These are phyloP conservation scores for Colletotrichum sp. DNA, from an alignment of 2,329 filamentous ascomycete genomes.

Conservation along the genomic window DNA sequence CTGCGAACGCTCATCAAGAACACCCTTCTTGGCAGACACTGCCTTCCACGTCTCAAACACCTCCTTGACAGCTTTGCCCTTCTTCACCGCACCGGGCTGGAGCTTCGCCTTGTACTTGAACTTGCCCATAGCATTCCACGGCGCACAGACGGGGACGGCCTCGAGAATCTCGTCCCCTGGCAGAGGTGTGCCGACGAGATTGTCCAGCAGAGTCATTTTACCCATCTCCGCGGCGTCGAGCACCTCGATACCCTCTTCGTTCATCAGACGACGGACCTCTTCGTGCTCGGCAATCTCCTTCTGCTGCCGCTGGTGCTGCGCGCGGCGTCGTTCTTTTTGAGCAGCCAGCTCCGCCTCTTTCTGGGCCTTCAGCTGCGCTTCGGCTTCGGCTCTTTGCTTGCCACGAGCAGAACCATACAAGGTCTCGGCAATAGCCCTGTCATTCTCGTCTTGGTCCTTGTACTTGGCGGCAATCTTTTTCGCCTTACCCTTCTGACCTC, in stretches of 20 bases:
- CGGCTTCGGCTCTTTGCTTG: conserved; percentile 71
- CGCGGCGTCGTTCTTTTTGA: conserved; percentile 75
- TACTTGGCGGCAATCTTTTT: conserved; percentile 93
- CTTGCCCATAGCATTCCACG: conserved; percentile 66
- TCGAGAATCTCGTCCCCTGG: conserved; percentile 84
- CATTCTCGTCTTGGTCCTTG: conserved; percentile 92
- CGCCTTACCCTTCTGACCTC: conserved; percentile 81
- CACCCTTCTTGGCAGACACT: conserved; percentile 63
- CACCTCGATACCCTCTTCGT: conserved; percentile 63
- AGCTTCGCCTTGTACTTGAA: conserved; percentile 96
- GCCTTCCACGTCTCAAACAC: conserved; percentile 82
- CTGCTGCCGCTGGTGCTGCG: conserved; percentile 81
- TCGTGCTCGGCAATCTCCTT: conserved; percentile 80
- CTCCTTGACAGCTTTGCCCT: conserved; percentile 92
- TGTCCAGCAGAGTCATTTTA: conserved; percentile 64
- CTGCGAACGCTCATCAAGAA: conserved; percentile 63
- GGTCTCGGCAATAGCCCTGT: conserved; percentile 80
- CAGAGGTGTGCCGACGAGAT: conserved; percentile 77
- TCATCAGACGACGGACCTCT: conserved; percentile 65
- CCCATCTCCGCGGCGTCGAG: conserved; percentile 65
- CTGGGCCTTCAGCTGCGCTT: conserved; percentile 69
- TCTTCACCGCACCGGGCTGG: conserved; percentile 88
- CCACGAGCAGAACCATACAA: conserved; percentile 81
- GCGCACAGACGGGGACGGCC: conserved; percentile 67
- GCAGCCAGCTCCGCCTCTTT: conserved; percentile 76